Conservation (phyloP, 1,284 basidiomycete species). For the Ceratobasidium papillatum region DNA sequence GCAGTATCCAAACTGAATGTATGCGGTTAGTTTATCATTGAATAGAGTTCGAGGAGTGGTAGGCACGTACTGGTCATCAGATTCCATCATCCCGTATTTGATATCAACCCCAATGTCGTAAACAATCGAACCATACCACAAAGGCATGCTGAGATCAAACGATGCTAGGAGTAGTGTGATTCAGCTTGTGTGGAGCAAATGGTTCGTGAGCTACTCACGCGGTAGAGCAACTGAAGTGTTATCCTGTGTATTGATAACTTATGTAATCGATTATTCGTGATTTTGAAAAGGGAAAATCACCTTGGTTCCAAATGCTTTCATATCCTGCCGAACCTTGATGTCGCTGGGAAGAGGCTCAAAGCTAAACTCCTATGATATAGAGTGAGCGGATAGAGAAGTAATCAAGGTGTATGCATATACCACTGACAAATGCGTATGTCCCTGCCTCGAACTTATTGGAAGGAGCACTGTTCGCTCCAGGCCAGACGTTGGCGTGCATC, state of each 20-base stretch:
- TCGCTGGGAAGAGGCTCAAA: slow-evolving; percentile 24
- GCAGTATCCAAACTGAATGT: slow-evolving; percentile 20
- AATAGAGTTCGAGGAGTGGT: neutral
- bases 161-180: neutral
- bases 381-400: too few species aligned
- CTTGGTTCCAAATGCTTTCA: neutral
- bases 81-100: neutral
- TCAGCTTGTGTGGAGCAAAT: neutral
- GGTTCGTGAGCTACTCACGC: neutral
- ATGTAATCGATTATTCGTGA: neutral
- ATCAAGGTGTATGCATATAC: too few species aligned
- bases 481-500: slow-evolving; percentile 7
- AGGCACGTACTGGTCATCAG: neutral
- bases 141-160: neutral
- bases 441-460: slow-evolving; percentile 4
- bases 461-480: neutral
- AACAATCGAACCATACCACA: neutral
- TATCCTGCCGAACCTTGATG: slow-evolving; percentile 12
- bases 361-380: neutral
- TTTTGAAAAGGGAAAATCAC: neutral
- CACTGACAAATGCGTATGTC: slow-evolving; percentile 20
- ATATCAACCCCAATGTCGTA: slow-evolving; percentile 8
- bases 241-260: neutral
- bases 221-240: neutral
- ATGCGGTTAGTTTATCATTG: neutral